A percentile compares a stretch with the other conserved stretches of the same genome.
phyloP scores from a whole-genome alignment of 495 filamentous ascomycete genomes.

The Neurospora discreta region DNA sequence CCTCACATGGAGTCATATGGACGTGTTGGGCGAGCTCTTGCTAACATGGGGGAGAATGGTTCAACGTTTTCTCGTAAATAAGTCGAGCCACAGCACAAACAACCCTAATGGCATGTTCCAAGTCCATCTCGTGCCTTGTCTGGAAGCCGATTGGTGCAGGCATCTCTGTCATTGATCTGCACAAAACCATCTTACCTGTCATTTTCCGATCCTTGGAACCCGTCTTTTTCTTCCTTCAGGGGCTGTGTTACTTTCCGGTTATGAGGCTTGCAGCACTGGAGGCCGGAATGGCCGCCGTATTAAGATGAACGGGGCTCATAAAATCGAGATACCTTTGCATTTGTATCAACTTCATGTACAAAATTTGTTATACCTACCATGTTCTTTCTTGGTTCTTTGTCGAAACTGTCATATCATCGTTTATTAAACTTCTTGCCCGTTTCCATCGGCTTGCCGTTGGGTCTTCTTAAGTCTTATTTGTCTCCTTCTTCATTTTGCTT shows the following conservation, averaged over 20 bases:
- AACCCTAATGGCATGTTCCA: constrained; percentile 37
- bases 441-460: not conserved
- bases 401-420: not conserved
- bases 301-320: constrained; percentile 16
- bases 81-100: constrained; percentile 21
- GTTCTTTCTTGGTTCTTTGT: constrained; percentile 5
- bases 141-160: not conserved
- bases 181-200: constrained; percentile 12
- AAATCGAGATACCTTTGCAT: constrained; percentile 22
- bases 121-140: constrained; percentile 7
- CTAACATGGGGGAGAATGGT: constrained; percentile 31
- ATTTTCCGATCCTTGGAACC: constrained; percentile 1
- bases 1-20: constrained; percentile 21
- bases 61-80: constrained; percentile 18
- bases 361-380: not conserved
- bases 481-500: not conserved
- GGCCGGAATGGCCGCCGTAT: not conserved
- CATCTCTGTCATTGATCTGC: not conserved
- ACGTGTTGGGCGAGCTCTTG: constrained; percentile 34
- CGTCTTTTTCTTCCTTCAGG: constrained; percentile 15
- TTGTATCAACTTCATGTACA: constrained; percentile 1
- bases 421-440: not conserved
- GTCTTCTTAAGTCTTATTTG: not conserved
- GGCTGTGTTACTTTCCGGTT: constrained; percentile 5
- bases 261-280: not conserved